Evolutionary conservation across 495 filamentous ascomycete species (phyloP).

Genomic region (Penicillium lagena): DNA sequence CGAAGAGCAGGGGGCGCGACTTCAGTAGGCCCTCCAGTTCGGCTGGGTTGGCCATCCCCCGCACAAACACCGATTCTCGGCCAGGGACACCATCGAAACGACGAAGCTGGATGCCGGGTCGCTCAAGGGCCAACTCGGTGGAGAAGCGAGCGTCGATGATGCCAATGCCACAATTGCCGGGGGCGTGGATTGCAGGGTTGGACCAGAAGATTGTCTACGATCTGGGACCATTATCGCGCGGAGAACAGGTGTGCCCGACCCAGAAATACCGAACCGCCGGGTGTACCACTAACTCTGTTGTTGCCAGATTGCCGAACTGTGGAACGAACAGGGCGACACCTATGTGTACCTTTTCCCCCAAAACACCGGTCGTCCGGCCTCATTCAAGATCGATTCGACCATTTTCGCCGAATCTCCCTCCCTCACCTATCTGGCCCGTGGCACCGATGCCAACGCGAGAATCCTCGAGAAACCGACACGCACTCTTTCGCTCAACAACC

Average conservation of each 20-base stretch:
- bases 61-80: conserved; percentile 29
- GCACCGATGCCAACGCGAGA: conserved; percentile 42
- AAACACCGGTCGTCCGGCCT: conserved; percentile 58
- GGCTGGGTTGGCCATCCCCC: conserved; percentile 30
- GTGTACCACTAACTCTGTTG: neutral
- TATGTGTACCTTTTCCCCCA: conserved; percentile 75
- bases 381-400: conserved; percentile 70
- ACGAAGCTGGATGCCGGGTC: conserved; percentile 50
- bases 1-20: conserved; percentile 36
- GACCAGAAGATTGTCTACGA: conserved; percentile 58
- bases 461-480: conserved; percentile 32
- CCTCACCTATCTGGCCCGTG: conserved; percentile 63
- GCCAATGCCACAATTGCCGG: conserved; percentile 14
- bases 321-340: conserved; percentile 81
- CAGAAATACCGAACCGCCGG: neutral
- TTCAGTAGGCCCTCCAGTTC: conserved; percentile 32
- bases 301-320: conserved; percentile 71
- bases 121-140: conserved; percentile 30
- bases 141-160: conserved; percentile 10
- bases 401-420: conserved; percentile 64
- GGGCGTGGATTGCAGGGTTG: conserved; percentile 59
- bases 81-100: conserved; percentile 38
- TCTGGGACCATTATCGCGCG: conserved; percentile 45
- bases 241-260: conserved; percentile 48
- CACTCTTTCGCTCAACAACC: conserved; percentile 32